These are phyloP conservation scores for Meyerozyma smithsonii DNA, from an alignment of 1,139 yeast species.

Conservation along the genomic window DNA sequence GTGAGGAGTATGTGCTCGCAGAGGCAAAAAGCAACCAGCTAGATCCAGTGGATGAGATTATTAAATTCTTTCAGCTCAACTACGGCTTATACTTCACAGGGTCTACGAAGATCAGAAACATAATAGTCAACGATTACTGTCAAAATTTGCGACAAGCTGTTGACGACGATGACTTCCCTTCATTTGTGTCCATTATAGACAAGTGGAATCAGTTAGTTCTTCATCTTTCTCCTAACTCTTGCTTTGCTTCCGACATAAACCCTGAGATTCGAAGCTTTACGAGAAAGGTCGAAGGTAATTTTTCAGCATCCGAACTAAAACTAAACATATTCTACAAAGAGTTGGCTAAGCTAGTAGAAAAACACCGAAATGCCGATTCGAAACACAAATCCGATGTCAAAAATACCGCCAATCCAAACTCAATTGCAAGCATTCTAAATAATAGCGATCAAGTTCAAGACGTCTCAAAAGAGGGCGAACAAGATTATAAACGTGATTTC, in stretches of 20 bases:
- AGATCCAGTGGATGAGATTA: constrained; percentile 72
- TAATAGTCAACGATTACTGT: constrained; percentile 33
- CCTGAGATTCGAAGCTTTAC: neutral
- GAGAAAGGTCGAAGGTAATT: neutral
- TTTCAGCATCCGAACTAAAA: neutral
- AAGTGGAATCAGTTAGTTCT: constrained; percentile 41
- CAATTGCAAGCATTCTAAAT: neutral
- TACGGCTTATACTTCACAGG: constrained; percentile 38
- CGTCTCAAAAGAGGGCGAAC: neutral
- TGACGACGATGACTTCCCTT: constrained; percentile 28
- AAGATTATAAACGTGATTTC: constrained; percentile 16
- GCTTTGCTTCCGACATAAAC: neutral
- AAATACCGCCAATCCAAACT: neutral
- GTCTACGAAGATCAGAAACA: constrained; percentile 30
- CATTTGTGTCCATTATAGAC: constrained; percentile 35
- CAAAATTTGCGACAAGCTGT: constrained; percentile 26
- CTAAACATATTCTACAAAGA: neutral
- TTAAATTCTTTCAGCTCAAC: constrained; percentile 44
- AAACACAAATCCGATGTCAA: neutral
- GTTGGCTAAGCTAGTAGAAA: neutral
- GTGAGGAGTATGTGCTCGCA: constrained; percentile 37
- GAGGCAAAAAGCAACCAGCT: constrained; percentile 52
- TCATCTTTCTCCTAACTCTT: constrained; percentile 24
- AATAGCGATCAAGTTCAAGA: too few species aligned
- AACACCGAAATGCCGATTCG: neutral